Base-by-base conservation (phyloP, 306 rosid species). In the Dicorynia guianensis region DNA sequence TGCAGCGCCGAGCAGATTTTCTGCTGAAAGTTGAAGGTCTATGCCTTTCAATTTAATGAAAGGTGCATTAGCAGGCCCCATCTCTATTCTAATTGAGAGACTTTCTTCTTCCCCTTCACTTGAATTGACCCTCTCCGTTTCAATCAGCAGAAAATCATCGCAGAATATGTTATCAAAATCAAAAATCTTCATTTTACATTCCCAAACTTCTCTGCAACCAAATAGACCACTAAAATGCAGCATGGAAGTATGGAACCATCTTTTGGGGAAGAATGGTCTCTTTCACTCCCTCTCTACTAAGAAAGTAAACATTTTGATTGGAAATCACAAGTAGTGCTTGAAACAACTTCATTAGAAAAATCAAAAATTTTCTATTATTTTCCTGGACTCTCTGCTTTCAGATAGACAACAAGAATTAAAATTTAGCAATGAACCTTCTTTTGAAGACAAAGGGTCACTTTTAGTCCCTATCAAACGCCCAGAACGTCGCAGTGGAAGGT, bases 11-110 rank as follows among this genome's bases (percentile, higher is more conserved):
- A 7, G 87, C 85, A 39, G 87, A 84, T 71, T 46, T 47, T 87
- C 87, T 3, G 70, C 68, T 14, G 86, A 82, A 63, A 82, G 74
- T 46, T 48, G 78, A 80, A 71, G 79, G 25, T 79, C 78, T 9
- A 15, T 49, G 6, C 52, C 79, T 2, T 71, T 72, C 5, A 83
- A 7, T 36, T 63, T 15, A 60, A 89, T 39, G 30, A 81, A 72
- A 78, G 91, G 91, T 55, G 85, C 85, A 76, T 89, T 89, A 6
- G 84, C 91, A 70, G 94, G 91, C 81, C 91, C 80, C 39, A 42
- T 64, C 40, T 40, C 76, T 20, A 43, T n/a, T 61, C 42, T 67
- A 19, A n/a, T 5, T 5, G 40, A 57, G 18, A 11, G 7, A 52
- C 57, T 59, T 69, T 79, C 76, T 9, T 76, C 84, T 46, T 59